Conservation (phyloP, 2,329 filamentous ascomycete genomes). For the Penicillium sp. region DNA sequence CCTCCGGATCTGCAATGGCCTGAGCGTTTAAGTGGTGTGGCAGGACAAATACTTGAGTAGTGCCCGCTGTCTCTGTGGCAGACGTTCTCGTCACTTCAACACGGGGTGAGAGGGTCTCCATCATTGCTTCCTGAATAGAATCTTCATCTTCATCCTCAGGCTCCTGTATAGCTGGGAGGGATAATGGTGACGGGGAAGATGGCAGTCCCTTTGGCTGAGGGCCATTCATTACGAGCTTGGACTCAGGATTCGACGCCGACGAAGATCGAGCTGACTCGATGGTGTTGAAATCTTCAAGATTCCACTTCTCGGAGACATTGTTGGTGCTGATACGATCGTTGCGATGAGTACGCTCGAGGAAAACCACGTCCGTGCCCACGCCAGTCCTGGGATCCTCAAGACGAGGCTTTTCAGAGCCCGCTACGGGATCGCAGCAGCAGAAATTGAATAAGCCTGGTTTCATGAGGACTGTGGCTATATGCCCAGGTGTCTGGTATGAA, state of each 20-base stretch:
- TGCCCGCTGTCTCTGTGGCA: not conserved
- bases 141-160: not conserved
- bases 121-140: not conserved
- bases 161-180: not conserved
- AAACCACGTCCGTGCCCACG: conserved; percentile 2
- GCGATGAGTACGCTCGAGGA: not conserved
- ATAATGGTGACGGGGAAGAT: conserved; percentile 11
- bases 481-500: conserved; percentile 6
- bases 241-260: not conserved
- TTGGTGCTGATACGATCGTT: no score
- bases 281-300: not conserved
- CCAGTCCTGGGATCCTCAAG: not conserved
- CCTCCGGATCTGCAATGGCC: not conserved
- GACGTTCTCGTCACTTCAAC: not conserved
- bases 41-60: not conserved
- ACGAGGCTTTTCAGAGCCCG: conserved; percentile 3
- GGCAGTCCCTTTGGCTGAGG: not conserved
- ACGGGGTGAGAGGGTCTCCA: not conserved
- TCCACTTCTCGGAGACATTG: not conserved
- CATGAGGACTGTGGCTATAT: not conserved
- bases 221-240: not conserved
- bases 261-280: not conserved
- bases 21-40: not conserved
- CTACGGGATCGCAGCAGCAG: conserved; percentile 1
- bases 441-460: conserved; percentile 1